Conservation (phyloP, 768 basidiomycete genomes). For the Panaeolus papilionaceus region DNA sequence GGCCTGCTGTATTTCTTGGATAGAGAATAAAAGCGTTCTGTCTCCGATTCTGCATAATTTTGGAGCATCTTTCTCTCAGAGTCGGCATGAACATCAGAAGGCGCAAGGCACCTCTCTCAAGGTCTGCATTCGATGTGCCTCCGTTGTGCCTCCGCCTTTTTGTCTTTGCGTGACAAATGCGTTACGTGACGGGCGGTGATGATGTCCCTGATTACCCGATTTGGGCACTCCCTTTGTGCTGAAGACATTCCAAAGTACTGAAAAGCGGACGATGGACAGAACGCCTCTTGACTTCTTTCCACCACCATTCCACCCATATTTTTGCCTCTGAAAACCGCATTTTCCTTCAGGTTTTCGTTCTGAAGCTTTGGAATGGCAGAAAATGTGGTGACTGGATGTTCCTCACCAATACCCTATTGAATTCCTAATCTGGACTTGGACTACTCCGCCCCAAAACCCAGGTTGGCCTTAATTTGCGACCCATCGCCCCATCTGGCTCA, state of each 20-base stretch:
- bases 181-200: neutral
- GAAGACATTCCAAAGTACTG: neutral
- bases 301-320: neutral
- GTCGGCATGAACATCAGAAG: neutral
- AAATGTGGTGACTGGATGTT: neutral
- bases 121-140: too few species aligned
- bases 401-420: neutral
- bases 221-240: slow-evolving; percentile 13
- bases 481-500: neutral
- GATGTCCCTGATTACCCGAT: neutral
- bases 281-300: slow-evolving; percentile 1
- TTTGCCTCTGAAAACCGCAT: neutral
- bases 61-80: neutral
- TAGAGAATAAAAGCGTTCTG: slow-evolving; percentile 3
- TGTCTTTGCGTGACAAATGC: too few species aligned
- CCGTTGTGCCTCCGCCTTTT: too few species aligned
- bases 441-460: neutral
- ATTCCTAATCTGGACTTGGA: neutral
- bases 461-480: neutral
- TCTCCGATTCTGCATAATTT: neutral
- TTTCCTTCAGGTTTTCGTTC: neutral
- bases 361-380: neutral
- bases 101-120: too few species aligned
- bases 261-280: neutral
- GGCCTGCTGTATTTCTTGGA: slow-evolving; percentile 4